Base-by-base conservation (phyloP, 2,329 filamentous ascomycete species). In the Thermothelomyces thermophilus region DNA sequence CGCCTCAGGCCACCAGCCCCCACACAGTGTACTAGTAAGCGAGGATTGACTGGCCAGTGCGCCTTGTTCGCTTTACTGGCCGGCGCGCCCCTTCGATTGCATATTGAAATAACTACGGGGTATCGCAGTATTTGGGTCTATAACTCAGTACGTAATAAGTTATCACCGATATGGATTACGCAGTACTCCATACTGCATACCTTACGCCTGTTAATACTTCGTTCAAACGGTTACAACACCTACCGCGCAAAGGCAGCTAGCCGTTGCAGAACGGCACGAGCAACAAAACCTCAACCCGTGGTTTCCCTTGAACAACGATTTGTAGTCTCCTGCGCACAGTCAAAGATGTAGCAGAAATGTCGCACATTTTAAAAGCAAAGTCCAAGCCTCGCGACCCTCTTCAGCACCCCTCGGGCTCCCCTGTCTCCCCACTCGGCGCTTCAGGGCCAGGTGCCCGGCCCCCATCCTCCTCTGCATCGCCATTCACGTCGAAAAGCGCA, bases 371-470 rank as follows among this genome's bases (percentile, higher is more conserved):
- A 26, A 71, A 73, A 61, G 68, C 73, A 44, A 76, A 80, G 59
- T 65, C 64, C 56, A 70, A 70, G 49, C 66, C 70, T 61, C 72
- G 75, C 48, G 74, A 76, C 33, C 75, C 76, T 42, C 87, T 87
- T 19, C 87, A 89, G 1, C 78, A 88, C 6, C 84, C 82, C 58
- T 84, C 89, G 70, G 81, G 84, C 51, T 87, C 84, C 31, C 79
- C 82, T 70, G 76, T 78, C 46, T 84, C 84, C 28, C 71, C 87
- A 22, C 69, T 76, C 5, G 72, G 73, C 24, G 19, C 31, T 24
- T 66, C 70, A 41, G 63, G 60, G 65, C 22, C 28, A 33, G 37
- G 36, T 31, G 41, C 19, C 24, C 34, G 28, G 26, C 30, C 26
- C 34, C 40, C 31, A 37, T 16, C 39, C 30, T 24, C 46, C 43